Base-by-base conservation (phyloP, 352 stramenopile genomes). In the Globisporangium paddicum region DNA sequence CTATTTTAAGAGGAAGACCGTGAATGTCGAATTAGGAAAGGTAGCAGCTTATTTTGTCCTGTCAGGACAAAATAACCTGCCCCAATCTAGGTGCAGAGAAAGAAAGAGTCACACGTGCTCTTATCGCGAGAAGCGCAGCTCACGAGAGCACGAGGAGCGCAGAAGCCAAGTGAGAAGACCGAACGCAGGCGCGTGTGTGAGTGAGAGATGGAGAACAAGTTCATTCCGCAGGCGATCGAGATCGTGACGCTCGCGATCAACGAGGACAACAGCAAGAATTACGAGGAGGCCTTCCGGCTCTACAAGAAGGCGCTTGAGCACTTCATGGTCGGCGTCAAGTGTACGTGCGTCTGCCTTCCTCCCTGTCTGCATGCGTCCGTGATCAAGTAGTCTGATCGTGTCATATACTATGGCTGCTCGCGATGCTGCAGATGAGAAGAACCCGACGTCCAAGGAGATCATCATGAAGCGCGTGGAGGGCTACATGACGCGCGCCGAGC, bases 231-330 rank as follows among this genome's bases (percentile, higher is more conserved):
- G 79, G 87, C 87, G 63, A 95, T 96, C 58, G 85, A 94, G 58
- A 92, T 96, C 69, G 87, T 96, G 40, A 93, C 78, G 63, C 58
- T 81, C 38, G 87, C 87, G 37, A 96, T 96, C 63, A 77, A 89
- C 64, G 87, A 91, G 70, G 87, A 96, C 76, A 94, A 93, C 62
- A 80, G 73, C 65, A 94, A 93, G 68, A 90, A 96, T 65, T 96
- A 95, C 62, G 77, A 95, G 66, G 82, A 93, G 60, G 87, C 87
- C 3, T 89, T 96, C 58, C 71, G 67, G 14, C 67, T 96, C 26
- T 96, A 96, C 80, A 93, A 93, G 69, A 91, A 93, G 62, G 82
- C 87, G 60, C 83, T 96, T 28, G 85, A 95, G 66, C 84, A 95
- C 66, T 96, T 96, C 50, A 90, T 96, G 82, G 69, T 94, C 63